phyloP scores from a whole-genome alignment of 1,139 yeast species.

The Blastobotrys elegans region DNA sequence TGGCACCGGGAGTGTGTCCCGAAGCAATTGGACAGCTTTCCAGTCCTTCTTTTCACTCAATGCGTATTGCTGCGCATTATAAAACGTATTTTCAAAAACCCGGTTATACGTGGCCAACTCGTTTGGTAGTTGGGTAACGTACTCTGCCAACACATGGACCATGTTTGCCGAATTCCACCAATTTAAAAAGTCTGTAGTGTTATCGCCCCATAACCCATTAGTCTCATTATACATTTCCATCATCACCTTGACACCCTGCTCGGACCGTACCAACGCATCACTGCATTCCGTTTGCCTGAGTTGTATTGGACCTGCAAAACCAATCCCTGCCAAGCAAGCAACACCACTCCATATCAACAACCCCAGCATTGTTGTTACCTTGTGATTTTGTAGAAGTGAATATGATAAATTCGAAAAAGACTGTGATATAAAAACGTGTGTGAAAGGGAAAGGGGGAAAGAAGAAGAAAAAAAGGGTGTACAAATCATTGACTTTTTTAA shows the following conservation, averaged over 20 bases:
- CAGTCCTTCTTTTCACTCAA: slow-evolving; percentile 8
- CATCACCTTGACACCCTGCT: slow-evolving; percentile 1
- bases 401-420: too few species aligned
- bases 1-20: slow-evolving; percentile 8
- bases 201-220: slow-evolving; percentile 8
- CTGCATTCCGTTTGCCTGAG: too few species aligned
- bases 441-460: neutral
- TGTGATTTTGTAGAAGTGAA: too few species aligned
- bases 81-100: slow-evolving; percentile 10
- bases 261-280: neutral
- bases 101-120: neutral
- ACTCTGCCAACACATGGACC: slow-evolving; percentile 15
- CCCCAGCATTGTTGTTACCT: too few species aligned
- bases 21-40: neutral
- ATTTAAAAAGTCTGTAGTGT: neutral
- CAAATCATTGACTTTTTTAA: too few species aligned
- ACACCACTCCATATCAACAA: too few species aligned
- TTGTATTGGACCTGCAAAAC: too few species aligned
- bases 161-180: slow-evolving; percentile 20
- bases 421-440: neutral
- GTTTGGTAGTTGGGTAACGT: slow-evolving; percentile 7
- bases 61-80: slow-evolving; percentile 6
- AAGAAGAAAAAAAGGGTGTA: too few species aligned
- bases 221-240: slow-evolving; percentile 7
- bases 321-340: too few species aligned